phyloP scores from a whole-genome alignment of 129 eudicot species.

The Logfia minima region DNA sequence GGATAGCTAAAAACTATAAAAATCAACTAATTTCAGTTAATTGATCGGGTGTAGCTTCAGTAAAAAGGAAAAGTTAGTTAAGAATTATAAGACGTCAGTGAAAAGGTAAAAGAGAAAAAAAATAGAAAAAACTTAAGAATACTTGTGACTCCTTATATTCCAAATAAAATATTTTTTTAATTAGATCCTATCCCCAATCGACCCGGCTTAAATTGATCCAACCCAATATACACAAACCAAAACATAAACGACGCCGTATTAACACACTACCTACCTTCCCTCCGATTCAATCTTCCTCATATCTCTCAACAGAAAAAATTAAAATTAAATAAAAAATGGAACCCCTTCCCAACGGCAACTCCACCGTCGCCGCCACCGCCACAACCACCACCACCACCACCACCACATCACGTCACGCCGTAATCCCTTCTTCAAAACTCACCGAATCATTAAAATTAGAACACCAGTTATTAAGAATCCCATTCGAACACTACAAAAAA shows the following conservation, averaged over 20 bases:
- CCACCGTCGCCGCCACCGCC: slow-evolving; percentile 34
- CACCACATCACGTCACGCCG: slow-evolving; percentile 23
- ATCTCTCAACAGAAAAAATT: background rate
- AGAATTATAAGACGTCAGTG: no score
- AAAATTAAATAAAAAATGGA: slow-evolving; percentile 41
- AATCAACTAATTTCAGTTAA: no score
- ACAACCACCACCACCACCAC: slow-evolving; percentile 18
- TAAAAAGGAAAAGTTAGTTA: no score
- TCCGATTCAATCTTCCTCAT: slow-evolving; percentile 11
- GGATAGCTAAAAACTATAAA: no score
- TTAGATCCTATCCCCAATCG: no score
- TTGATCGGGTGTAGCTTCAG: no score
- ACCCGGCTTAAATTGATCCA: no score
- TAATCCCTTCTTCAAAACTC: slow-evolving; percentile 48
- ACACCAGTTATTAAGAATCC: slow-evolving; percentile 85
- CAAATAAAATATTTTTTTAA: no score
- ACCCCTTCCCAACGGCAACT: slow-evolving; percentile 57
- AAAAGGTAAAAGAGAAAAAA: no score
- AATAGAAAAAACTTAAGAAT: no score
- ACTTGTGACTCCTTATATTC: no score
- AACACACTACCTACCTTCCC: slow-evolving; percentile 17
- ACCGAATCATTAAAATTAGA: slow-evolving; percentile 78
- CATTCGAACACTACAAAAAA: slow-evolving; percentile 96
- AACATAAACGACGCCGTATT: background rate
- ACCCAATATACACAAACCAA: background rate